Evolutionary conservation across 2,329 filamentous ascomycete species (phyloP).

Genomic region (Penicillium sp.): DNA sequence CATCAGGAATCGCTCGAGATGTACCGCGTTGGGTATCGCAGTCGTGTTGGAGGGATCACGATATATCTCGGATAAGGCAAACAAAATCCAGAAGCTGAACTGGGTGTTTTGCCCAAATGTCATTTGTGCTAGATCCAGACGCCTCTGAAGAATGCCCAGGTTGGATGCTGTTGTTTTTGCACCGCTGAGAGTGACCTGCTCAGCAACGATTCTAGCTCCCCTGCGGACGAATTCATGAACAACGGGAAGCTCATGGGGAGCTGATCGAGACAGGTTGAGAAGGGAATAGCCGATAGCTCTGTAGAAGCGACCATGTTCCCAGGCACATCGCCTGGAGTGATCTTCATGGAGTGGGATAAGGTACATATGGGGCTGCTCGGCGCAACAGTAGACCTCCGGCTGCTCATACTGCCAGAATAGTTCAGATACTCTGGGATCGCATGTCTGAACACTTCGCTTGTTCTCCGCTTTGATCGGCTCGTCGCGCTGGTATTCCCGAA

Average conservation of each 20-base stretch:
- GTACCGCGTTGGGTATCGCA: slow-evolving; percentile 14
- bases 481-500: slow-evolving; percentile 34
- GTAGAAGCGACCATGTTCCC: slow-evolving; percentile 51
- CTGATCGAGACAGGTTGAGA: slow-evolving; percentile 38
- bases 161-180: slow-evolving; percentile 17
- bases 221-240: slow-evolving; percentile 37
- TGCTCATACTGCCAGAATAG: slow-evolving; percentile 44
- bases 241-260: slow-evolving; percentile 14
- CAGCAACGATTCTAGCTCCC: slow-evolving; percentile 33
- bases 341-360: slow-evolving; percentile 61
- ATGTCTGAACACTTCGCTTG: slow-evolving; percentile 11
- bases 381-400: slow-evolving; percentile 16
- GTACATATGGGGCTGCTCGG: slow-evolving; percentile 50
- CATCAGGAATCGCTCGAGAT: slow-evolving; percentile 29
- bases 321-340: slow-evolving; percentile 53
- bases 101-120: slow-evolving; percentile 10
- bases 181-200: slow-evolving; percentile 24
- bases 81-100: slow-evolving; percentile 32
- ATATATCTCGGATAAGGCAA: slow-evolving; percentile 34
- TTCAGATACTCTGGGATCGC: slow-evolving; percentile 52
- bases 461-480: not conserved
- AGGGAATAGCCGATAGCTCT: slow-evolving; percentile 55
- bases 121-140: slow-evolving; percentile 20
- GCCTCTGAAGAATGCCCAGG: slow-evolving; percentile 18
- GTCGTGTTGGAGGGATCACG: slow-evolving; percentile 8